Evolutionary conservation across 768 basidiomycete genomes (phyloP).

Genomic region (Russula virescens): DNA sequence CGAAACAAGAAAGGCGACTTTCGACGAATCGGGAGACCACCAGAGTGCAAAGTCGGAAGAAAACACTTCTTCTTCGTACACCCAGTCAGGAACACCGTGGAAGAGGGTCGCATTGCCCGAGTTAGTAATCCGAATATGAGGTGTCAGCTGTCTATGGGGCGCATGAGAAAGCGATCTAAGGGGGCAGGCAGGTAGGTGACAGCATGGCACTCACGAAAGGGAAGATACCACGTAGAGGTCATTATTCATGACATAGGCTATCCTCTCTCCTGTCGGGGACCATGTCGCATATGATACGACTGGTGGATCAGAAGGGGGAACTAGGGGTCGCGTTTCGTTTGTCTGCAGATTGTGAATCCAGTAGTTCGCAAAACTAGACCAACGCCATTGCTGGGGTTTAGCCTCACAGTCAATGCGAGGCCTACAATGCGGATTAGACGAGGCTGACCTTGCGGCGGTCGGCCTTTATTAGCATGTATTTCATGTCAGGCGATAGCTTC

Average conservation of each 20-base stretch:
- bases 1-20: constrained; percentile 78
- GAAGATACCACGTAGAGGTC: constrained; percentile 82
- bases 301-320: constrained; percentile 63
- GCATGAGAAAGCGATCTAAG: constrained; percentile 26
- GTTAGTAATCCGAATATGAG: constrained; percentile 69
- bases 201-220: constrained; percentile 44
- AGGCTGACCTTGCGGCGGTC: constrained; percentile 59
- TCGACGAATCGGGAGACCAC: constrained; percentile 80
- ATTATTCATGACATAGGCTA: constrained; percentile 82
- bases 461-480: constrained; percentile 78
- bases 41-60: constrained; percentile 68
- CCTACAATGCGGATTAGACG: constrained; percentile 18
- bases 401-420: constrained; percentile 17
- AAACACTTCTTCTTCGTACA: constrained; percentile 93
- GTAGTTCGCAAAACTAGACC: constrained; percentile 87
- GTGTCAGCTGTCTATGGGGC: constrained; percentile 29
- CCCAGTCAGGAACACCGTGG: constrained; percentile 96
- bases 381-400: constrained; percentile 78
- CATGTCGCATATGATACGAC: constrained; percentile 76
- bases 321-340: constrained; percentile 63
- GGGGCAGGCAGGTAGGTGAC: neutral
- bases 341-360: constrained; percentile 79
- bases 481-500: constrained; percentile 88
- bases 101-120: constrained; percentile 82
- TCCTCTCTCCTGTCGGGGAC: constrained; percentile 77